Base-by-base conservation (phyloP, 768 basidiomycete genomes). In the Lactifluus echinatus region DNA sequence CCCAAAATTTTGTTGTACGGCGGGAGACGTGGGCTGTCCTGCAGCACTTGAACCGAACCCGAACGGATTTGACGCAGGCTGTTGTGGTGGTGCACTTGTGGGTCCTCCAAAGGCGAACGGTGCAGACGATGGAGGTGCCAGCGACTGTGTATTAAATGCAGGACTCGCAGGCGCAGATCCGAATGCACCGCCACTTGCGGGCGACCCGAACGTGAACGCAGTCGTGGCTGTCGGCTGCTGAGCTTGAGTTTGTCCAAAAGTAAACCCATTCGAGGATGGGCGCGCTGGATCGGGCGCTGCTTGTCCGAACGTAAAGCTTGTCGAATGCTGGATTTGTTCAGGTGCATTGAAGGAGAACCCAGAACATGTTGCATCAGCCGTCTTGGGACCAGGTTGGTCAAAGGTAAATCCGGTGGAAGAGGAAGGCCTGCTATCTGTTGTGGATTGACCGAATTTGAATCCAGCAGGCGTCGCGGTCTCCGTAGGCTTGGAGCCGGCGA, bases 261-360 rank as follows among this genome's bases (percentile, higher is more conserved):
- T 36, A 56, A 70, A 70, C 14, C 55, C 62, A 14, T 34, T 50
- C 8, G 76, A 66, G 8, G 5, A 71, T 68, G 42, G 74, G 67
- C 28, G 19, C 64, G 43, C 68, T 67, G 11, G 76, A 72, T 28
- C 76, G 69, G 24, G 71, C 66, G 10, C 72, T 24, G 50, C n/a
- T 31, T 64, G 54, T 19, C 53, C 63, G 19, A 61, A 61, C 42
- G 48, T 59, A 19, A 55, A 59, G 37, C 51, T 48, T 47, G 44
- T 65, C 59, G 59, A 70, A 65, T 43, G 66, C 53, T 28, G 64
- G 34, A 59, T 59, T 23, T 21, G 62, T 61, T 65, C 26, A 53
- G 52, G 15, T 47, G 54, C 24, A 59, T 44, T 31, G 58, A 60
- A 60, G 50, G 59, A 50, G 31, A 58, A 60, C 19, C 59, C 59